Conservation (phyloP, 2,329 filamentous ascomycete species). For the Fusarium lyarnte region DNA sequence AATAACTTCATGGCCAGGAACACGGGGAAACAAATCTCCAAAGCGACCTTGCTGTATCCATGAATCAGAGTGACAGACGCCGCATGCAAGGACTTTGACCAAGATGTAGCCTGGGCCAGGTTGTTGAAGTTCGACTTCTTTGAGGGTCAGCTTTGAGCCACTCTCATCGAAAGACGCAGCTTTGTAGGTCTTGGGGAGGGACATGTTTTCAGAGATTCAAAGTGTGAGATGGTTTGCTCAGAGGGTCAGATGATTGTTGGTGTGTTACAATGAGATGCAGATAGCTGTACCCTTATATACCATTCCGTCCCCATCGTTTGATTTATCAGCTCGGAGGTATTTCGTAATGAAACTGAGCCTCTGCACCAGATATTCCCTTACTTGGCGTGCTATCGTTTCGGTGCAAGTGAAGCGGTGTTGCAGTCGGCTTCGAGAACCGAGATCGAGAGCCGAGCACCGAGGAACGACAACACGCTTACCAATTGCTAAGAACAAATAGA, state of each 20-base stretch:
- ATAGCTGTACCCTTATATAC: background rate
- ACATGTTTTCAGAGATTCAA: constrained; percentile 21
- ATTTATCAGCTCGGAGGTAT: background rate
- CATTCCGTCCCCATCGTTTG: accelerated
- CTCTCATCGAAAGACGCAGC: constrained; percentile 67
- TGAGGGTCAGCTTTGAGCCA: constrained; percentile 62
- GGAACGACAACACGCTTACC: background rate
- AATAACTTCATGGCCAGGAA: constrained; percentile 77
- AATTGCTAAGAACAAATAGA: accelerated
- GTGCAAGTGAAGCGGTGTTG: accelerated
- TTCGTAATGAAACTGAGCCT: accelerated
- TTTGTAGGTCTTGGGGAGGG: constrained; percentile 72
- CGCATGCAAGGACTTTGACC: constrained; percentile 76
- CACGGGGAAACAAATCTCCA: constrained; percentile 66
- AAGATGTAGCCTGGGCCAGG: constrained; percentile 69
- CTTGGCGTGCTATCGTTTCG: accelerated
- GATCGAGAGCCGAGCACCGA: background rate
- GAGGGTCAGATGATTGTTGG: background rate
- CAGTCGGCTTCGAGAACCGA: background rate
- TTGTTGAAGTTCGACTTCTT: constrained; percentile 65
- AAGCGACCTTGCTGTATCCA: constrained; percentile 58
- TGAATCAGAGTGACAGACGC: constrained; percentile 74
- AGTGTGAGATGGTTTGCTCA: background rate
- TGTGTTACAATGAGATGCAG: accelerated
- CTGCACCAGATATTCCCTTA: accelerated